These are phyloP conservation scores for Xerocomellus chrysenteron DNA, from an alignment of 768 basidiomycete species.

Conservation along the genomic window DNA sequence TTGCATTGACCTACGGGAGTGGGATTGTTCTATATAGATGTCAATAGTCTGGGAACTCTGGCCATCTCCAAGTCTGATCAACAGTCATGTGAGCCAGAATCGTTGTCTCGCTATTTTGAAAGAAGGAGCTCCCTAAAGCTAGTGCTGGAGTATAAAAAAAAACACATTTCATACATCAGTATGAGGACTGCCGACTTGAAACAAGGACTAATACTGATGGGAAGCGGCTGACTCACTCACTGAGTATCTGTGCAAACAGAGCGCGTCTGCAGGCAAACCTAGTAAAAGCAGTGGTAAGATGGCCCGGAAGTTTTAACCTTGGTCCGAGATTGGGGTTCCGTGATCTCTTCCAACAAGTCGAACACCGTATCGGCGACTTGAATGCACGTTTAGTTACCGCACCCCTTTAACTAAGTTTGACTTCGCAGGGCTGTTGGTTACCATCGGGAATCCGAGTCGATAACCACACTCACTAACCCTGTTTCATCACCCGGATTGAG, in stretches of 20 bases:
- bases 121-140: no score
- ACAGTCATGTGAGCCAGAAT: no score
- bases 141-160: no score
- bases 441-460: no score
- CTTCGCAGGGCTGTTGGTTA: neutral
- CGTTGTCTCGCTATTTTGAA: no score
- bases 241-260: neutral
- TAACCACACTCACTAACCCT: neutral
- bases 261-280: neutral
- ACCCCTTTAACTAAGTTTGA: neutral
- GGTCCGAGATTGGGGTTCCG: neutral
- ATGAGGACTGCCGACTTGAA: no score
- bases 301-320: neutral
- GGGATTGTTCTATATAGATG: no score
- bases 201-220: neutral
- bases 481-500: neutral
- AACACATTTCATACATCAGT: neutral
- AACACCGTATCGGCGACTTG: neutral
- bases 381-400: neutral
- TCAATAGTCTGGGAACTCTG: no score
- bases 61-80: no score
- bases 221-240: neutral
- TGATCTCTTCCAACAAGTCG: neutral
- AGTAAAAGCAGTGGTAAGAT: neutral
- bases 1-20: no score